Evolutionary conservation across 2,329 filamentous ascomycete genomes (phyloP), one percentile per base, ranked within the genome.

Genomic region (Talaromyces marneffei): DNA sequence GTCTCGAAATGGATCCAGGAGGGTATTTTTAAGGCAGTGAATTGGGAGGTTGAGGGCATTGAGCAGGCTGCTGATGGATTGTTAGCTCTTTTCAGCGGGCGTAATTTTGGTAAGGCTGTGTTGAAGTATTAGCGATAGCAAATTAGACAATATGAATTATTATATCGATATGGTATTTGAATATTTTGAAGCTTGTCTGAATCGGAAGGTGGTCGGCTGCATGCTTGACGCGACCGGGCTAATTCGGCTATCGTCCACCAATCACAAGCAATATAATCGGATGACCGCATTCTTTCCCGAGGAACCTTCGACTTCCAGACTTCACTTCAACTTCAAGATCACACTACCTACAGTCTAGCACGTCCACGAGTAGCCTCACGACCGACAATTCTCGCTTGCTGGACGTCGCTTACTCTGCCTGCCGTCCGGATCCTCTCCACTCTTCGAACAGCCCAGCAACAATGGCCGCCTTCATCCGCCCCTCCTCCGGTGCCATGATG

Each of bases 21-120:
- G 4, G 90, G 89, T 12, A 85, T 81, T 4, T 83, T 95, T 79
- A 89, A 89, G 80, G 82, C 85, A 55, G 86, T 87, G 76, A 79
- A 88, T 64, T 79, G 83, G 68, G 78, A 89, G 62, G 91, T 87
- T 0, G 81, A 87, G 59, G 90, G 91, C 20, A 92, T 95, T 63
- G 91, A 95, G 64, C 86, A 90, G 64, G 87, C 87, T 0, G 79
- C 85, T 5, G 84, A 92, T 61, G 91, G 88, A 0, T 81, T 95
- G 63, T 75, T 93, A 12, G 89, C 86, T 12, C 86, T 95, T 79
- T 81, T 94, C 59, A 74, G 84, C 69, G 91, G 91, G 53, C 83
- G 89, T 75, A 95, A 95, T 79, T 90, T 92, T 76, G 91, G 91
- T 67, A 96, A 96, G 83, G 89, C 90, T 16, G 83, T 94, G 23